A percentile compares a stretch with the other conserved stretches of the same genome.
Evolutionary conservation across 2,329 filamentous ascomycete species (phyloP).

Genomic region (Talaromyces sp.): DNA sequence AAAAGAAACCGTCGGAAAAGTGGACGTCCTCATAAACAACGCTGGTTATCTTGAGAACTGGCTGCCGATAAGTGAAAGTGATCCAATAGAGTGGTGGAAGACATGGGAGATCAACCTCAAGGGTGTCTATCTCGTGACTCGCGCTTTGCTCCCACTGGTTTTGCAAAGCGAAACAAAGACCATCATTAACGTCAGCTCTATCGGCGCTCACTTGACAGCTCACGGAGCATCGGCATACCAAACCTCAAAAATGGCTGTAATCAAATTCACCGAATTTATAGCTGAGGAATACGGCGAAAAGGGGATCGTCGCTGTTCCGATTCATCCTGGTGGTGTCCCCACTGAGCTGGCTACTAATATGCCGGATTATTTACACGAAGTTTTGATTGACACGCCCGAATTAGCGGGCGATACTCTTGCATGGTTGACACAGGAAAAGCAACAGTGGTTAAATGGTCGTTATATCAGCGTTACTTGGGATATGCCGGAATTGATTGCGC

Average conservation of each 20-base stretch:
- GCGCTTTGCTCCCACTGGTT: slow-evolving; percentile 45
- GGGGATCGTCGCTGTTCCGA: slow-evolving; percentile 32
- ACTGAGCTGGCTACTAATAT: slow-evolving; percentile 41
- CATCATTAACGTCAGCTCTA: slow-evolving; percentile 46
- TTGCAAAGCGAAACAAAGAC: slow-evolving; percentile 32
- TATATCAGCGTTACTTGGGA: slow-evolving; percentile 21
- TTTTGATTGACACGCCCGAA: slow-evolving; percentile 27
- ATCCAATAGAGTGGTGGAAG: slow-evolving; percentile 39
- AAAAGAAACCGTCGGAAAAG: slow-evolving; percentile 24
- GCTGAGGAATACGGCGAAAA: slow-evolving; percentile 41
- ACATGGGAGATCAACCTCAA: slow-evolving; percentile 47
- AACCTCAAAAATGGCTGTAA: slow-evolving; percentile 42
- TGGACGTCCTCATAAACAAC: slow-evolving; percentile 49
- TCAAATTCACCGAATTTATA: slow-evolving; percentile 44
- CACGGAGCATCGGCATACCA: slow-evolving; percentile 44
- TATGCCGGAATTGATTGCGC: slow-evolving; percentile 19
- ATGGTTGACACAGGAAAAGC: slow-evolving; percentile 21
- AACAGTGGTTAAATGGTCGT: slow-evolving; percentile 23
- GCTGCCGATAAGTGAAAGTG: slow-evolving; percentile 28
- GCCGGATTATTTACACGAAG: slow-evolving; percentile 21
- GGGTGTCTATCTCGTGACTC: slow-evolving; percentile 44
- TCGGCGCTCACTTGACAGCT: slow-evolving; percentile 36
- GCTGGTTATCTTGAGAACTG: slow-evolving; percentile 34
- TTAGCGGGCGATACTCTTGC: slow-evolving; percentile 23
- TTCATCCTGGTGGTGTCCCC: slow-evolving; percentile 46